phyloP scores from a whole-genome alignment of 2,329 filamentous ascomycete species.

The Stachybotrys elegans region DNA sequence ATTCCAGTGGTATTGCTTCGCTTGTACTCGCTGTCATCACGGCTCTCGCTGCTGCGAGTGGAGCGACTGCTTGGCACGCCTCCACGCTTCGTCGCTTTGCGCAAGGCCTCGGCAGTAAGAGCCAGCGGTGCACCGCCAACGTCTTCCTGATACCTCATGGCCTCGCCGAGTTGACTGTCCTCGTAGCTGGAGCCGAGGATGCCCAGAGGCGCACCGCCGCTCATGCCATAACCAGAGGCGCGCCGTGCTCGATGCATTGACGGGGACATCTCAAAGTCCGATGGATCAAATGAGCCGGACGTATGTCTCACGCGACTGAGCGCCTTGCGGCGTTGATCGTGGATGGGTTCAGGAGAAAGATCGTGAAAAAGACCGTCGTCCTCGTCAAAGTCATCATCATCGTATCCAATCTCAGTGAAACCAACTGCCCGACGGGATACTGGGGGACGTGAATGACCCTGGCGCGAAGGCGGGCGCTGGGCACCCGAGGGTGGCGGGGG shows the following conservation, averaged over 20 bases:
- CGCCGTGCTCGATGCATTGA: slow-evolving; percentile 29
- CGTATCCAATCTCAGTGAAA: slow-evolving; percentile 25
- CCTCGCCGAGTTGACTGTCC: slow-evolving; percentile 32
- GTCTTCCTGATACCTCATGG: slow-evolving; percentile 47
- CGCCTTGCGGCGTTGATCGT: slow-evolving; percentile 25
- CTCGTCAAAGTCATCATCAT: slow-evolving; percentile 32
- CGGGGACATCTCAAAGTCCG: slow-evolving; percentile 34
- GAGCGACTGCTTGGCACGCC: slow-evolving; percentile 48
- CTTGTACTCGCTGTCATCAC: slow-evolving; percentile 59
- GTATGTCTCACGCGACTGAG: slow-evolving; percentile 27
- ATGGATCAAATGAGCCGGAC: slow-evolving; percentile 32
- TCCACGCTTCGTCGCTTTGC: slow-evolving; percentile 40
- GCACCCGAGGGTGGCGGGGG: slow-evolving; percentile 14
- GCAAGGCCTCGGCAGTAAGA: slow-evolving; percentile 52
- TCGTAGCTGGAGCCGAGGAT: slow-evolving; percentile 28
- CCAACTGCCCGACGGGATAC: slow-evolving; percentile 23
- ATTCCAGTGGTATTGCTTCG: slow-evolving; percentile 58
- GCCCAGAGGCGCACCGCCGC: slow-evolving; percentile 23
- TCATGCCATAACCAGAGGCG: slow-evolving; percentile 35
- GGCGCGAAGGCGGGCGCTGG: slow-evolving; percentile 17
- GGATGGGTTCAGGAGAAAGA: slow-evolving; percentile 26
- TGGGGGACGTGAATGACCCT: slow-evolving; percentile 24
- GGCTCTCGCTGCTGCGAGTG: slow-evolving; percentile 54
- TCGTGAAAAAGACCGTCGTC: slow-evolving; percentile 34
- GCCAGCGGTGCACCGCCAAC: slow-evolving; percentile 39